phyloP scores from a whole-genome alignment of 441 rosid genomes.

The Corymbia citriodora region DNA sequence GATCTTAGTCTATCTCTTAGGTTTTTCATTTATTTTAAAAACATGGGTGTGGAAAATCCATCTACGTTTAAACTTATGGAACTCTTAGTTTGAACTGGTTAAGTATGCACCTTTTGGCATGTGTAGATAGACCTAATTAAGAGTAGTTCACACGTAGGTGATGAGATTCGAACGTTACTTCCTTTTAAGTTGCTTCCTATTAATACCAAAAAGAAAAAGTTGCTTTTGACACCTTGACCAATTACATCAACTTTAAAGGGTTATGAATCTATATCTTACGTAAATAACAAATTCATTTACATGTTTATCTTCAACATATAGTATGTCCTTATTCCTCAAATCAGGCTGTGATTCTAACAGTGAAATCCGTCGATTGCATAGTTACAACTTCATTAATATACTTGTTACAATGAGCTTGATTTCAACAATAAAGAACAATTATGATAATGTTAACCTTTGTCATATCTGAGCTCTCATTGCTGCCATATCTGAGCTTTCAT shows the following conservation, averaged over 20 bases:
- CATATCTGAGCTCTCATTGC: no score
- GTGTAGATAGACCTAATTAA: background rate
- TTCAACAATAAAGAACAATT: background rate
- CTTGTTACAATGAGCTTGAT: background rate
- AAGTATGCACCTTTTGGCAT: background rate
- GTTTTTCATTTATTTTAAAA: background rate
- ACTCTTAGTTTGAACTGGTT: background rate
- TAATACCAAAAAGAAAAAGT: background rate
- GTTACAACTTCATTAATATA: background rate
- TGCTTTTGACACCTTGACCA: background rate
- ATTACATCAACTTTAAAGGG: background rate
- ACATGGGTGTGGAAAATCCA: background rate
- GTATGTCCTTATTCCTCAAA: background rate
- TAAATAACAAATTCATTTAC: background rate
- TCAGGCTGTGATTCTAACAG: background rate
- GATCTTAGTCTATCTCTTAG: background rate
- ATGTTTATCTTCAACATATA: background rate
- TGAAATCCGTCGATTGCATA: background rate
- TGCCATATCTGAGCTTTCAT: background rate
- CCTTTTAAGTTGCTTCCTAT: background rate
- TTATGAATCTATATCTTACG: background rate
- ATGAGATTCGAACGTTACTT: background rate
- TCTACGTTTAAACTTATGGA: background rate
- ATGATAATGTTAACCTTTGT: background rate
- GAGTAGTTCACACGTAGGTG: accelerated